Evolutionary conservation across 345 rosid species (phyloP), one percentile per base, ranked within the genome.

Genomic region (Hypericum perforatum): DNA sequence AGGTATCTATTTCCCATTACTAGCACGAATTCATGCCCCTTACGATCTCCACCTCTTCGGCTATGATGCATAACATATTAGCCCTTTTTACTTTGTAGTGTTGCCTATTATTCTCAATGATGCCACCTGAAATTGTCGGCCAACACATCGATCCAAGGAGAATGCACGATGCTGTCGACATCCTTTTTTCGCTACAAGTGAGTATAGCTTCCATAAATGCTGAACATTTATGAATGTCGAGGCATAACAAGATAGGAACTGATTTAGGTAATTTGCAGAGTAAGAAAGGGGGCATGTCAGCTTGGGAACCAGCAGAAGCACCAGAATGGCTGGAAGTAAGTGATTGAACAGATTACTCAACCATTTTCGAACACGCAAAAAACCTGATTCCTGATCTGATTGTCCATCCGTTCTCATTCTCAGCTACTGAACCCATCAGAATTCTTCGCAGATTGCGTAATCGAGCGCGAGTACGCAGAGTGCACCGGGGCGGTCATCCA

Each of bases 91-190:
- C 11, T 11, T 52, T 67, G 37, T 72, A 82, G 85, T 81, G 94
- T 50, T 76, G 86, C 62, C 70, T 86, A 0, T 61, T 79, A 38
- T 70, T 86, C 43, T 79, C 95, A 7, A 69, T 69, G 78, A 73
- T 86, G 86, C 81, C 95, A 47, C 69, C 83, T 5, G 80, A 79
- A 29, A 69, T 77, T 50, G 84, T 84, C 52, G 95, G 95, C 11
- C 61, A 66, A 32, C 73, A 66, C 61, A 63, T 83, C 74, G 75
- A 84, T 47, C 74, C 84, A 0, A 71, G 69, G 43, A 63, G 62
- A 7, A 45, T 84, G 22, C 74, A 67, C 22, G 82, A 86, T 66
- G 61, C 86, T 29, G 89, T 86, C 63, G 65, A 68, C 58, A 59
- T 83, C 51, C 47, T 86, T 7, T 69, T 84, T 6, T 81, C 95